Evolutionary conservation across 116 monocot genomes (phyloP), one percentile per base, ranked within the genome.

Genomic region (Trichopus zeylanicus): DNA sequence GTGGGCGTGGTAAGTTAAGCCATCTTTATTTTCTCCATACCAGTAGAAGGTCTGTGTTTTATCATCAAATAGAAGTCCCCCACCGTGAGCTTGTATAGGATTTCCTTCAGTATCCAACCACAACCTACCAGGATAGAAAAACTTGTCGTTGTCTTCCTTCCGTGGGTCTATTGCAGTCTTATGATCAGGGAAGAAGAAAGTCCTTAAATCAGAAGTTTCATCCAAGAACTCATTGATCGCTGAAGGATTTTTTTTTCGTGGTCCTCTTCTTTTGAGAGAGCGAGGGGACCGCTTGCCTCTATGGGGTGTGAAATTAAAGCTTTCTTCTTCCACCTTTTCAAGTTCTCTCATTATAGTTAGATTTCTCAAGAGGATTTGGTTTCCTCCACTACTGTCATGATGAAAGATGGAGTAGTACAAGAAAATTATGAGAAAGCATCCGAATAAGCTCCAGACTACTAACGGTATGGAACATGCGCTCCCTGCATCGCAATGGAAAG

Each of bases 21-120:
- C 98, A 67, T 91, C 80, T 65, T 91, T 98, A 46, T 91, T 98
- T 71, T 98, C 98, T 61, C 98, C 98, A 72, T 91, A 98, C 91
- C 98, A 91, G 57, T 88, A 98, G 68, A 88, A 98, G 25, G 91
- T 90, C 51, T 75, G 66, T 13, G 61, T 66, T 53, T 37, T 80
- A n/a, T 87, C 78, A 66, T 87, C 87, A 67, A 75, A 80, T 18
- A 98, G 62, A 57, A 98, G 49, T 8, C 91, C 91, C 1, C 98
- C 98, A 52, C 98, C 98, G 59, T 98, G 98, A 34, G 98, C 98
- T 62, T 98, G 98, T 65, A 98, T 98, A 19, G 87, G 85, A 47
- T 88, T 77, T 5, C 98, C 91, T 52, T 91, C 85, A 0, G 85
- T 98, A 55, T 98, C 98, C 37, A 98, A 29, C 91, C 98, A 98